phyloP scores from a whole-genome alignment of 305 asterid species.

The Fraxinus sp. region DNA sequence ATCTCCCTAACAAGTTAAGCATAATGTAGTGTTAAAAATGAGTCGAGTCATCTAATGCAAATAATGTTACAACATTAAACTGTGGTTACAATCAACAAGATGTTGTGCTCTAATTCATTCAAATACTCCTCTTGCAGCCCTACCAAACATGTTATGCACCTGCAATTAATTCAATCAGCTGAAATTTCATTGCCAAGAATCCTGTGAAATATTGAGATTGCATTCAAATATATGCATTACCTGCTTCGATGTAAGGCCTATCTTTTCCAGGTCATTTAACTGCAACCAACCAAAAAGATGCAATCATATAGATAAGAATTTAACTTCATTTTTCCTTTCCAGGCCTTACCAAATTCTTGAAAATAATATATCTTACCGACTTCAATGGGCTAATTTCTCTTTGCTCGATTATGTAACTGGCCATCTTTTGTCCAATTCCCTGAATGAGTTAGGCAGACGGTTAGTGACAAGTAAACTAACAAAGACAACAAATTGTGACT shows the following conservation, averaged over 20 bases:
- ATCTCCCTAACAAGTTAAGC: neutral
- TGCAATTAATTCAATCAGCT: slow-evolving; percentile 17
- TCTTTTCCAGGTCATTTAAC: slow-evolving; percentile 73
- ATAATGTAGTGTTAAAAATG: neutral
- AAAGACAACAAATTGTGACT: neutral
- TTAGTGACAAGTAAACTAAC: neutral
- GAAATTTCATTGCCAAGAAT: neutral
- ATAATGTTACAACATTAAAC: neutral
- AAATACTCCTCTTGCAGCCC: slow-evolving; percentile 63
- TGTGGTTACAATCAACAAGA: neutral
- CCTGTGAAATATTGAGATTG: neutral
- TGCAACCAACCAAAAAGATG: slow-evolving; percentile 31
- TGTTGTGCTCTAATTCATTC: slow-evolving; percentile 35
- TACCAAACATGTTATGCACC: slow-evolving; percentile 78
- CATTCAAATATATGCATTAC: slow-evolving; percentile 27
- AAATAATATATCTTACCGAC: slow-evolving; percentile 49
- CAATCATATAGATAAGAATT: neutral
- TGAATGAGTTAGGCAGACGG: slow-evolving; percentile 24
- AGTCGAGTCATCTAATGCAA: neutral
- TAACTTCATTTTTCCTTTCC: neutral
- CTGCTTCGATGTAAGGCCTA: slow-evolving; percentile 80
- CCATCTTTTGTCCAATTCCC: slow-evolving; percentile 87
- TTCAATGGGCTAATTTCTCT: slow-evolving; percentile 73
- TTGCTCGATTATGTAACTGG: slow-evolving; percentile 66
- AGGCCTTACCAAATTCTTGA: neutral